Conservation (phyloP, 1,284 basidiomycete genomes). For the Apiotrichum domesticum region DNA sequence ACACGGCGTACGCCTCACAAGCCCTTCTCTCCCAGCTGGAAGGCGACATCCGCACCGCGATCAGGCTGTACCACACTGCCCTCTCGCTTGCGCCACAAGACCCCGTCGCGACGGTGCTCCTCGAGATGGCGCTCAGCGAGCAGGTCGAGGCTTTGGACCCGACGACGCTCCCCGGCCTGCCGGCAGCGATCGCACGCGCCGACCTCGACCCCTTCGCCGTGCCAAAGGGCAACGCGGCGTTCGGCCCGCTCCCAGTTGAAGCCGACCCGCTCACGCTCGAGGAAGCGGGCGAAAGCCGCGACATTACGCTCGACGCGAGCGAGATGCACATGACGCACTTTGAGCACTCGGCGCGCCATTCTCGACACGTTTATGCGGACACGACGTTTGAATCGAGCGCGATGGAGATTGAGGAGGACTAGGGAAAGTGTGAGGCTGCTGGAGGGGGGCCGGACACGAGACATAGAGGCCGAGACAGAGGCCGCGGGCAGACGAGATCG, state of each 20-base stretch:
- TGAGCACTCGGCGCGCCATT: background rate
- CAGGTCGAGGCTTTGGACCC: constrained; percentile 41
- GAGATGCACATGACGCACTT: no score
- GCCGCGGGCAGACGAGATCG: no score
- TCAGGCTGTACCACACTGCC: constrained; percentile 83
- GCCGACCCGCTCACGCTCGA: constrained; percentile 24
- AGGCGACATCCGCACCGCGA: constrained; percentile 67
- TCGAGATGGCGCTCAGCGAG: constrained; percentile 70
- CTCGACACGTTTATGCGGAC: constrained; percentile 5
- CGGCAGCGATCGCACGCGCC: constrained; percentile 27
- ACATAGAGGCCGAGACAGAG: no score
- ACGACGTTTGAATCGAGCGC: constrained; percentile 27
- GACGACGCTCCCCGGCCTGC: constrained; percentile 34
- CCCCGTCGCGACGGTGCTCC: constrained; percentile 71
- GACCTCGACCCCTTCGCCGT: constrained; percentile 42
- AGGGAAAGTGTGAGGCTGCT: background rate
- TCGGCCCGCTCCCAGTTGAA: constrained; percentile 35
- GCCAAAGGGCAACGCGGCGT: constrained; percentile 36
- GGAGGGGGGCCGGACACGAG: no score
- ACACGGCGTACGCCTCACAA: constrained; percentile 70
- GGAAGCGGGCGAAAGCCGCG: constrained; percentile 25
- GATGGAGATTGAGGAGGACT: constrained; percentile 41
- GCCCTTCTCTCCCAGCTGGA: constrained; percentile 75
- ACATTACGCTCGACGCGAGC: background rate
- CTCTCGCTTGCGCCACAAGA: constrained; percentile 80